Base-by-base conservation (phyloP, 139 green algal genomes). In the Picochlorum sp. region DNA sequence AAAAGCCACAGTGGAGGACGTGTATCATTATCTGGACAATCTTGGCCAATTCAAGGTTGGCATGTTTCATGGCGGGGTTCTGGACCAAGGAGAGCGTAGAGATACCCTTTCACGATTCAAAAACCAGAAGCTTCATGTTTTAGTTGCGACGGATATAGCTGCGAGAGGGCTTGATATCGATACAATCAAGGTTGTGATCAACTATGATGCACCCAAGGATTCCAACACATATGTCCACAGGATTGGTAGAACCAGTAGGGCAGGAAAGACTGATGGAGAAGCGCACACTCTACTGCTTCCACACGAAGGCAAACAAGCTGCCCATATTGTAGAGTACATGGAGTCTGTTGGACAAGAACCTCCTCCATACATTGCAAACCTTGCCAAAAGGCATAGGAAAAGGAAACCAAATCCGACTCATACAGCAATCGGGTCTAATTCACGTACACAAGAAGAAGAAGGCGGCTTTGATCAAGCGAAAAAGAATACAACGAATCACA, bases 221-320 rank as follows among this genome's bases (percentile, higher is more conserved):
- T 81, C 93, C 4, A 86, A 96, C 65, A 89, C 82, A 21, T 84
- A 97, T 77, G 86, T 96, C 58, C 91, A 97, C 76, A 74, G 90
- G 18, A 80, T 98, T 46, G 92, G 92, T 3, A 84, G 92, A 62
- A 98, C 92, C 3, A 94, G 92, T 2, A 80, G 92, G 34, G 92
- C 92, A 3, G 93, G 93, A 14, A 89, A 95, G 74, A 95, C 88
- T 78, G 90, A 95, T 47, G 92, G 94, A 13, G 46, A 75, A 3
- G 90, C 92, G 5, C 81, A 86, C 57, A 92, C 87, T 4, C 81
- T 98, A 67, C 61, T 98, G 57, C 77, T 84, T 50, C 74, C 77
- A 24, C 74, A 66, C 18, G 80, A 95, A 54, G 65, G 74, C 15
- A 32, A 24, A 52, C 64, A 63, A 34, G 66, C 77, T 58, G 82